Conservation (phyloP, 106 monocot species). For the Apostasia ramifera region DNA sequence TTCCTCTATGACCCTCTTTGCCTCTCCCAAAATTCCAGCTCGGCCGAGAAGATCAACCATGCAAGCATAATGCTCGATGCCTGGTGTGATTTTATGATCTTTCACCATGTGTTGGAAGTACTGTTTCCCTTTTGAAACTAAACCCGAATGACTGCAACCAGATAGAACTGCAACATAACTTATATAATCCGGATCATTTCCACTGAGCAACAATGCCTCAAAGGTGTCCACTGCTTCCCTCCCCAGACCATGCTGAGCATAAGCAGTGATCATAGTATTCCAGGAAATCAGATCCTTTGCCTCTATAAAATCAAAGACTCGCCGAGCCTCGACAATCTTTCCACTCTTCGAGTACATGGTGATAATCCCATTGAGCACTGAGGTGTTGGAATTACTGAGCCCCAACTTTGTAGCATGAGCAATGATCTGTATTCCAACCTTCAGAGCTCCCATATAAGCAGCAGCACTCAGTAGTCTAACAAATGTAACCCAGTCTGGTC, state of each 20-base stretch:
- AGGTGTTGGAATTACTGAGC: conserved; percentile 32
- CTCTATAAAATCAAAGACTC: conserved; percentile 48
- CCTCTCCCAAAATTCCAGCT: conserved; percentile 58
- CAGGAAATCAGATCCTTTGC: conserved; percentile 84
- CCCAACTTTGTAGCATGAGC: conserved; percentile 44
- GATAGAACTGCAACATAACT: conserved; percentile 80
- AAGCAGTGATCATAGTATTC: conserved; percentile 88
- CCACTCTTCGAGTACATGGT: conserved; percentile 89
- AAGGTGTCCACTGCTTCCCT: conserved; percentile 61
- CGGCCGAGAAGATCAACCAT: conserved; percentile 91
- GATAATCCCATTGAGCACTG: conserved; percentile 63
- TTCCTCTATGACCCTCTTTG: conserved; percentile 52
- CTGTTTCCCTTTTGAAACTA: conserved; percentile 61
- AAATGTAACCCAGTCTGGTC: conserved; percentile 85
- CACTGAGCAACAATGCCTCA: conserved; percentile 45
- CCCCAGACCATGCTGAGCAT: conserved; percentile 86
- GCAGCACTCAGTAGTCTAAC: conserved; percentile 54
- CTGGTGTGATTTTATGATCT: conserved; percentile 44
- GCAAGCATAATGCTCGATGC: conserved; percentile 79
- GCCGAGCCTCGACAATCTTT: conserved; percentile 51
- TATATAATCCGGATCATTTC: conserved; percentile 61
- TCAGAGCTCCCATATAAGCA: conserved; percentile 53
- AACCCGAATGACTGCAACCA: conserved; percentile 84
- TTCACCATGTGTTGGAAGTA: conserved; percentile 66
- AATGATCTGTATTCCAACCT: conserved; percentile 58